Evolutionary conservation across 495 filamentous ascomycete genomes (phyloP).

Genomic region (Peziza echinospora): DNA sequence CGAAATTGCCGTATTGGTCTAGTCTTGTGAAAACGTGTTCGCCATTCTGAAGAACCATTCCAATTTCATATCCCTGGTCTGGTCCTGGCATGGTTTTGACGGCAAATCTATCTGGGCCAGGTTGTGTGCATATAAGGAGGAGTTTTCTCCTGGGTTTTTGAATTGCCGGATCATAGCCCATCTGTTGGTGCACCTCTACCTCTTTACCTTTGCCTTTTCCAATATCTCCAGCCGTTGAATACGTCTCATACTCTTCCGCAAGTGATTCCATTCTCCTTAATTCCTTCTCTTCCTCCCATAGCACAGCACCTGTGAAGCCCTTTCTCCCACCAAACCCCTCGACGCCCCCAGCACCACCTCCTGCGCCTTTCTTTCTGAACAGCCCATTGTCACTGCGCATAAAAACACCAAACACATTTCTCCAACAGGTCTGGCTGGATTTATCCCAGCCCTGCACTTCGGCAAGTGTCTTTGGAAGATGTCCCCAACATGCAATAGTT

Average conservation of each 20-base stretch:
- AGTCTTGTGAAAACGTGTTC: slow-evolving; percentile 9
- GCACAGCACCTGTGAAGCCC: slow-evolving; percentile 3
- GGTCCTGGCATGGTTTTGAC: not conserved
- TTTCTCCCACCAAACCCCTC: slow-evolving; percentile 15
- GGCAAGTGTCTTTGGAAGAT: slow-evolving; percentile 8
- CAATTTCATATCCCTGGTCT: slow-evolving; percentile 3
- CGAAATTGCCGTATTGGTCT: slow-evolving; percentile 13
- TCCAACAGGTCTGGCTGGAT: slow-evolving; percentile 16
- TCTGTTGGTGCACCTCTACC: not conserved
- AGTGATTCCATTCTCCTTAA: not conserved
- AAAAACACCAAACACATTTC: slow-evolving; percentile 17
- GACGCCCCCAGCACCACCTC: slow-evolving; percentile 14
- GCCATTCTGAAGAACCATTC: slow-evolving; percentile 5
- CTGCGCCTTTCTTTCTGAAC: slow-evolving; percentile 6
- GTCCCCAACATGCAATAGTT: slow-evolving; percentile 13
- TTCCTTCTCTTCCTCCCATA: slow-evolving; percentile 9
- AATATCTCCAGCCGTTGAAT: not conserved
- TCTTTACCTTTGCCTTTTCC: not conserved
- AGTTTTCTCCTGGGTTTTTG: slow-evolving; percentile 7
- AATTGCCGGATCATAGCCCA: not conserved
- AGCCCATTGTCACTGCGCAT: slow-evolving; percentile 19
- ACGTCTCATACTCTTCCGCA: not conserved
- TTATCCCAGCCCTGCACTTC: slow-evolving; percentile 16
- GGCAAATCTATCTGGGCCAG: slow-evolving; percentile 13
- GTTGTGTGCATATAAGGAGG: slow-evolving; percentile 14